Percentiles rank a stretch among this genome's conserved stretches.
phyloP scores from a whole-genome alignment of 495 filamentous ascomycete genomes.

The Gamarada debralockiae region DNA sequence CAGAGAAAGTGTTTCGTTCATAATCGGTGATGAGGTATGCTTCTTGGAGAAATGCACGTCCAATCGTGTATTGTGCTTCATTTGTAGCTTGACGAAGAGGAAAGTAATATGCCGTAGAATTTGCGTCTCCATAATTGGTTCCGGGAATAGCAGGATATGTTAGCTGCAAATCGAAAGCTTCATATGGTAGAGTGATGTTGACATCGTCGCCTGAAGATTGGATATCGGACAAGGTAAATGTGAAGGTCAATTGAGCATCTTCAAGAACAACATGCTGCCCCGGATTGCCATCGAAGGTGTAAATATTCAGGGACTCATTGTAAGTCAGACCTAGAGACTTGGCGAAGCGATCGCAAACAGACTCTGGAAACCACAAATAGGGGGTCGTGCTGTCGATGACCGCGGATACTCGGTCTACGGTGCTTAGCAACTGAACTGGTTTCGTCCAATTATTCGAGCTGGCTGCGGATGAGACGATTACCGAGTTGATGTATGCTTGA shows the following conservation, averaged over 20 bases:
- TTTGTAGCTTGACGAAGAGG: constrained; percentile 47
- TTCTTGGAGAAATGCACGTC: constrained; percentile 55
- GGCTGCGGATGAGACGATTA: constrained; percentile 44
- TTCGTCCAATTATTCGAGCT: constrained; percentile 46
- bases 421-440: constrained; percentile 40
- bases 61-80: constrained; percentile 49
- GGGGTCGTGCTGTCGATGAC: constrained; percentile 52
- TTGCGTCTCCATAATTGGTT: background rate
- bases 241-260: constrained; percentile 26
- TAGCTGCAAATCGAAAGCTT: constrained; percentile 45
- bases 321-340: constrained; percentile 44
- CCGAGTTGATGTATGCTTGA: too few relatives aligned
- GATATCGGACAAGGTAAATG: constrained; percentile 43
- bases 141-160: constrained; percentile 32
- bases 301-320: constrained; percentile 39
- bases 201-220: constrained; percentile 37
- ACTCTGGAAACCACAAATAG: constrained; percentile 50
- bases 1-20: constrained; percentile 53
- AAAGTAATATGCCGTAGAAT: constrained; percentile 40
- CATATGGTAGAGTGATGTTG: constrained; percentile 49
- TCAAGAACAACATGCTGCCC: too few relatives aligned
- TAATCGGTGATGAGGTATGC: constrained; percentile 54
- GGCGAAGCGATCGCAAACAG: constrained; percentile 51
- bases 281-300: constrained; percentile 41
- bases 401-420: constrained; percentile 27